These are phyloP conservation scores for Mycosarcoma mackinlayi DNA, from an alignment of 1,284 basidiomycete genomes.

Conservation along the genomic window DNA sequence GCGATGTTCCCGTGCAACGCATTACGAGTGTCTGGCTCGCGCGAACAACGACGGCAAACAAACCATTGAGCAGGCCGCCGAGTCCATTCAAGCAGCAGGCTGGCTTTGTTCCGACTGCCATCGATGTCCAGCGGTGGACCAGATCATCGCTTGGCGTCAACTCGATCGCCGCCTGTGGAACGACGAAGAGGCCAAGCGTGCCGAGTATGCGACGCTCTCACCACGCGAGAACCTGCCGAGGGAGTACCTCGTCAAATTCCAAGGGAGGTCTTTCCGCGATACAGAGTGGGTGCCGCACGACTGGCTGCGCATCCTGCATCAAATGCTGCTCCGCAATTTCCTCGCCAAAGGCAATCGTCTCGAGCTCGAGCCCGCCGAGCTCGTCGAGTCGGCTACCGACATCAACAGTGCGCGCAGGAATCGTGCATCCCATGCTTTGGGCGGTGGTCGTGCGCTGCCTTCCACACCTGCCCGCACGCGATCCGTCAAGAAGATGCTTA, in stretches of 20 bases:
- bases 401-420: conserved; percentile 19
- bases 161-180: conserved; percentile 28
- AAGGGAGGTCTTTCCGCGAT: conserved; percentile 46
- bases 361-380: conserved; percentile 51
- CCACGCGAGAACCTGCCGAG: conserved; percentile 41
- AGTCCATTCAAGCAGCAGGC: conserved; percentile 21
- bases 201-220: conserved; percentile 26
- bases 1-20: conserved; percentile 48
- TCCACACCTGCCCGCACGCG: conserved; percentile 13
- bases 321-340: conserved; percentile 19
- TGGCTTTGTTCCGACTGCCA: conserved; percentile 53
- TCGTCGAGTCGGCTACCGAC: conserved; percentile 26
- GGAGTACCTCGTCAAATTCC: conserved; percentile 62
- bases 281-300: conserved; percentile 55
- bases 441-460: conserved; percentile 17
- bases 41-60: conserved; percentile 9
- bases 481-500: conserved; percentile 38
- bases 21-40: conserved; percentile 48
- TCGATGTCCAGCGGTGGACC: conserved; percentile 43
- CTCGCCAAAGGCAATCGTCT: conserved; percentile 44
- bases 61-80: conserved; percentile 37
- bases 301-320: conserved; percentile 47
- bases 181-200: conserved; percentile 29
- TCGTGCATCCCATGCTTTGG: conserved; percentile 28
- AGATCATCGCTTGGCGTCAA: conserved; percentile 54